Conservation (phyloP, 202 grass and related monocot genomes). For the Setaria italica region DNA sequence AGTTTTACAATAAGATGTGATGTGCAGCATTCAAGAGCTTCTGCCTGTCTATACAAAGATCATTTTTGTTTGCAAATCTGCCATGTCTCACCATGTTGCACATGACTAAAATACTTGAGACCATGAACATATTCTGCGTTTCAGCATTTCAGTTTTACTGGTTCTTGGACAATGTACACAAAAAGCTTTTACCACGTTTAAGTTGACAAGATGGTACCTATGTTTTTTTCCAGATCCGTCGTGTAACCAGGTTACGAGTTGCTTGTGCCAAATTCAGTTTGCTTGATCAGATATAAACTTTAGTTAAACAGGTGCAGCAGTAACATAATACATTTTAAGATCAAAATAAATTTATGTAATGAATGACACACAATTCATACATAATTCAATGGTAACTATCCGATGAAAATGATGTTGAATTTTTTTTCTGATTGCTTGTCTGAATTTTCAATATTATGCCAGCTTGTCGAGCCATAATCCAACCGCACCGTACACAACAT, state of each 20-base stretch:
- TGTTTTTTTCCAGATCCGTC: neutral
- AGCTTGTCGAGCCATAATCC: neutral
- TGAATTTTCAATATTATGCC: neutral
- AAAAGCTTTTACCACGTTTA: neutral
- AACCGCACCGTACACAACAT: neutral
- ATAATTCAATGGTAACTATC: neutral
- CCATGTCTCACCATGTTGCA: neutral
- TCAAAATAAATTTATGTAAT: conserved; percentile 4
- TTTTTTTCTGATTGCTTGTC: neutral
- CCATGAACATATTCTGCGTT: neutral
- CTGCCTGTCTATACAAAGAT: conserved; percentile 27
- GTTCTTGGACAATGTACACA: neutral
- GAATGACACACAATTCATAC: neutral
- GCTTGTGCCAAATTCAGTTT: neutral
- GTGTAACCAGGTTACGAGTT: neutral
- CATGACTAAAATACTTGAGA: neutral
- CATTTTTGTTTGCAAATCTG: conserved; percentile 9
- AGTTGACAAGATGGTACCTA: neutral
- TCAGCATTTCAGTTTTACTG: neutral
- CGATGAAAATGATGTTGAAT: neutral
- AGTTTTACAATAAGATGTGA: conserved; percentile 44
- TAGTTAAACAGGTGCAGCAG: neutral
- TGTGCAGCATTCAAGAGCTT: conserved; percentile 25
- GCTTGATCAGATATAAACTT: conserved; percentile 6
- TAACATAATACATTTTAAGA: neutral